These are phyloP conservation scores for Xylariaceae sp. DNA, from an alignment of 2,329 filamentous ascomycete species.

Conservation along the genomic window DNA sequence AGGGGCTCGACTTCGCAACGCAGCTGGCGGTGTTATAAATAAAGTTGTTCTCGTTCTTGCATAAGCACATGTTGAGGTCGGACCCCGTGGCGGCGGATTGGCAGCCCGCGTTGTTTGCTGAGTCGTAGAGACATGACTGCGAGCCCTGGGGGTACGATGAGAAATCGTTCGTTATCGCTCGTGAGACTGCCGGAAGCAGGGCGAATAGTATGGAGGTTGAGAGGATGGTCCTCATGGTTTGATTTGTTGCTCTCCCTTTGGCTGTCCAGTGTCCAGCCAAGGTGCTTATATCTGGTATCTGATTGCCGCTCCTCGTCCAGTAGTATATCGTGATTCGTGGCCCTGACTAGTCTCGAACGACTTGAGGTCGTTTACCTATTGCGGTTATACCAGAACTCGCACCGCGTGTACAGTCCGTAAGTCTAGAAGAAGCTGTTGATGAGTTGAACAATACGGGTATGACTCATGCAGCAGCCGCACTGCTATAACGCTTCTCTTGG, in stretches of 20 bases:
- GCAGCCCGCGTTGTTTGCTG: conserved; percentile 41
- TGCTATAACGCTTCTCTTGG: no score
- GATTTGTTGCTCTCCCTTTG: background rate
- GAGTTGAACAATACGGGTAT: no score
- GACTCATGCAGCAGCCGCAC: no score
- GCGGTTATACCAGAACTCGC: no score
- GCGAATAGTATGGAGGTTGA: conserved; percentile 27
- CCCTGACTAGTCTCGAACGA: no score
- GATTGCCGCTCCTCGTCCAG: background rate
- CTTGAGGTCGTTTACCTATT: no score
- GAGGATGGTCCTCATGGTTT: conserved; percentile 22
- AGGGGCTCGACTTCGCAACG: conserved; percentile 36
- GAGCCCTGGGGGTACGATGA: conserved; percentile 40
- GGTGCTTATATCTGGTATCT: background rate
- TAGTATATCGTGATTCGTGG: no score
- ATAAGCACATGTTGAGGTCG: conserved; percentile 48
- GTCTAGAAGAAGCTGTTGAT: no score
- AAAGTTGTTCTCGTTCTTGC: conserved; percentile 47
- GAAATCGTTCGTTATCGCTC: conserved; percentile 39
- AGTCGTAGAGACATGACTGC: conserved; percentile 42
- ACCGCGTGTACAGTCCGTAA: no score
- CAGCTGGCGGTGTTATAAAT: conserved; percentile 45
- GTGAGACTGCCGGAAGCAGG: conserved; percentile 27
- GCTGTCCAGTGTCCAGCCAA: background rate
- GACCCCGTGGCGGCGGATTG: conserved; percentile 34